These are phyloP conservation scores for Mucor saturninus DNA, from an alignment of 371 early-diverging fungal species.

Conservation along the genomic window DNA sequence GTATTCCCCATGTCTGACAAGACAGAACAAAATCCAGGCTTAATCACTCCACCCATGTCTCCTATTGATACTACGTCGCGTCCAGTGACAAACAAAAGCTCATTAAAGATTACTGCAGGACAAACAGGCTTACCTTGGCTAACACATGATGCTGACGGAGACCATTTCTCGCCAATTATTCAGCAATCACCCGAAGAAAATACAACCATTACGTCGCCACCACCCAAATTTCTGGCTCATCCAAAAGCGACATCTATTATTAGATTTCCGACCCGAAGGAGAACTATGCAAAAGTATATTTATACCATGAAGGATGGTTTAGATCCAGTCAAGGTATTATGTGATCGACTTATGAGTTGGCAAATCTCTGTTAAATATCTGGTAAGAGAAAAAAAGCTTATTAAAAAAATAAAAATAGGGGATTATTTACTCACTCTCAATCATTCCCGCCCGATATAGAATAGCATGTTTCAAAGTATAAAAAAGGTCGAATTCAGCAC, in stretches of 20 bases:
- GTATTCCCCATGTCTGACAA: constrained; percentile 17
- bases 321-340: constrained; percentile 26
- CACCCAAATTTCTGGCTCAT: constrained; percentile 27
- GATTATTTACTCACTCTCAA: neutral
- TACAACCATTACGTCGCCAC: constrained; percentile 8
- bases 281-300: constrained; percentile 31
- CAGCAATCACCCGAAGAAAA: constrained; percentile 8
- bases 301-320: constrained; percentile 33
- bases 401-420: neutral
- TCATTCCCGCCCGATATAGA: constrained; percentile 2
- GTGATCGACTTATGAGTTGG: constrained; percentile 20
- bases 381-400: constrained; percentile 10
- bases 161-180: constrained; percentile 8
- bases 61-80: constrained; percentile 67
- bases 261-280: constrained; percentile 27
- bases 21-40: constrained; percentile 1
- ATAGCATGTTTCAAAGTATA: constrained; percentile 27
- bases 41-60: constrained; percentile 43
- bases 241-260: constrained; percentile 16
- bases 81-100: constrained; percentile 58
- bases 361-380: constrained; percentile 28
- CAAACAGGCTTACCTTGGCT: constrained; percentile 34
- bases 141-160: constrained; percentile 21
- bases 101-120: constrained; percentile 21
- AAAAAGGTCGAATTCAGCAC: constrained; percentile 26